Evolutionary conservation across 2,329 filamentous ascomycete species (phyloP).

Genomic region (Fusarium penzigii): DNA sequence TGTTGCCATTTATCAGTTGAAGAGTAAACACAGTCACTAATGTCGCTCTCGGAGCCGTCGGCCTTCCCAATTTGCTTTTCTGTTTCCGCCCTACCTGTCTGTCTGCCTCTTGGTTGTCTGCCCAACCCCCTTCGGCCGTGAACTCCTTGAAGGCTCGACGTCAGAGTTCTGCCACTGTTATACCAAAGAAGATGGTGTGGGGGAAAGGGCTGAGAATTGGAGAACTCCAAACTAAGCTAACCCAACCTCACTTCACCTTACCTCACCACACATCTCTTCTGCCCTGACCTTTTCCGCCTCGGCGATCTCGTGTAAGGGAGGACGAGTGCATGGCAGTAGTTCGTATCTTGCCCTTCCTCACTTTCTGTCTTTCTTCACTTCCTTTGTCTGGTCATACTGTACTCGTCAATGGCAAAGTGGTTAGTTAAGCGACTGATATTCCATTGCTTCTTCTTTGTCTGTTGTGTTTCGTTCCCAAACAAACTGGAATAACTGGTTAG

Average conservation of each 20-base stretch:
- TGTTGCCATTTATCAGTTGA: constrained; percentile 9
- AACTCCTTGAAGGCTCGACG: constrained; percentile 6
- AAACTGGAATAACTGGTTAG: constrained; percentile 15
- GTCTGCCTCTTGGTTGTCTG: constrained; percentile 4
- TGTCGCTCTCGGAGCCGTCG: constrained; percentile 11
- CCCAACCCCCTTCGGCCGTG: constrained; percentile 3
- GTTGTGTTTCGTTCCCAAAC: constrained; percentile 10
- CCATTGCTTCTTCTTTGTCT: constrained; percentile 5
- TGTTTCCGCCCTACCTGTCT: constrained; percentile 9
- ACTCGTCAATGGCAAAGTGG: constrained; percentile 6
- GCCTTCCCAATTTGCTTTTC: constrained; percentile 13
- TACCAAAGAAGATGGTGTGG: neutral
- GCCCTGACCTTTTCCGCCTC: neutral
- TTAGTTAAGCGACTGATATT: constrained; percentile 19
- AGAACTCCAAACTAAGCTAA: neutral
- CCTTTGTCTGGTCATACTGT: constrained; percentile 13
- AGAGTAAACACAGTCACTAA: constrained; percentile 7
- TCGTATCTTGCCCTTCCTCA: constrained; percentile 16
- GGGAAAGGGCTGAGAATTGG: neutral
- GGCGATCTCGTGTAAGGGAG: constrained; percentile 8
- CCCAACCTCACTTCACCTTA: too few species aligned
- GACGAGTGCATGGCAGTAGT: constrained; percentile 13
- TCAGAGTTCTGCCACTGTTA: constrained; percentile 6
- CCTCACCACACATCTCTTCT: neutral
- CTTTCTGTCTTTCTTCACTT: constrained; percentile 16